Base-by-base conservation (phyloP, 768 basidiomycete genomes). In the Candolleomyces aberdarensis region DNA sequence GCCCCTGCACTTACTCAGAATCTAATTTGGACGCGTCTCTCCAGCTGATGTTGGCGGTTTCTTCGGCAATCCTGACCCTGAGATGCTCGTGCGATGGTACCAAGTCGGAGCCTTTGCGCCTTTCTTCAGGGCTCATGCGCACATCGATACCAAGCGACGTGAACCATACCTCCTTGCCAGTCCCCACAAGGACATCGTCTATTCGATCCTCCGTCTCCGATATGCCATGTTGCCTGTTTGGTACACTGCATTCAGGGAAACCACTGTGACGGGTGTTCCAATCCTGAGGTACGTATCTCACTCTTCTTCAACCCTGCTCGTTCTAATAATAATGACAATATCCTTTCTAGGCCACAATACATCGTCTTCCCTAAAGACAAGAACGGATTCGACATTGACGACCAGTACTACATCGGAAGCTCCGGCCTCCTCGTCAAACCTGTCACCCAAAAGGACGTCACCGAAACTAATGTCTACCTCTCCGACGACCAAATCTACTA, bases 81-180 rank as follows among this genome's bases (percentile, higher is more conserved):
- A 98, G 69, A 94, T 98, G 87, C 85, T 99, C 39, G 88, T 95
- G 9, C 83, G 97, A 52, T 99, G 96, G 96, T 98, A 99, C 66
- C 94, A 92, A 76, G 91, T 96, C 54, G 97, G 97, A 26, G 85
- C 87, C 1, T 96, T 98, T 75, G 88, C 88, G 56, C 96, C 97
- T 6, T 99, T 99, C 86, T 96, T 98, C 88, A 86, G 97, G 61
- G 97, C 96, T 1, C 97, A 99, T 73, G 96, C 96, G 11, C 96
- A 98, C 72, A 88, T 98, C 67, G 96, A 99, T 71, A 96, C 96
- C 31, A 98, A 98, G 77, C 88, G 97, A 47, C 88, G 97, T 44
- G 97, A 99, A 74, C 96, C 96, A 1, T 99, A 88, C 80, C 80
- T 98, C 0, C 83, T 91, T 53, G 92, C 94, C 11, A 88, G 97